phyloP scores from a whole-genome alignment of 805 yeast genomes.

The Starmerella roubikii region DNA sequence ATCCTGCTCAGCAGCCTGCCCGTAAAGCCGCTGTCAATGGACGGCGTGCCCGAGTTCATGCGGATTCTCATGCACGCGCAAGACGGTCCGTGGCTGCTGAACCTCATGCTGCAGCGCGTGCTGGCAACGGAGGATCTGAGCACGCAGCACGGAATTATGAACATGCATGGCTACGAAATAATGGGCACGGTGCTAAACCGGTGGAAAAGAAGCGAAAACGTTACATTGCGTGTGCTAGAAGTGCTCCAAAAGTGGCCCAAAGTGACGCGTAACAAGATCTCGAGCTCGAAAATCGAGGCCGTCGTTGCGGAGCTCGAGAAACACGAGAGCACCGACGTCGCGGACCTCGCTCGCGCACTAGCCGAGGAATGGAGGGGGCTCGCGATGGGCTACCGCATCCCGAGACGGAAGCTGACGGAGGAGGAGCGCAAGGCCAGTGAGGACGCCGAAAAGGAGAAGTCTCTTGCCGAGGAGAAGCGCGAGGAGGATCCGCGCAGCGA shows the following conservation, averaged over 20 bases:
- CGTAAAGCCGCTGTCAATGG: conserved; percentile 37
- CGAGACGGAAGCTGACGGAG: conserved; percentile 34
- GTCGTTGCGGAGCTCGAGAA: conserved; percentile 36
- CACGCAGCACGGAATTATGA: conserved; percentile 47
- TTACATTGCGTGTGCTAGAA: conserved; percentile 38
- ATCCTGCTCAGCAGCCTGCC: conserved; percentile 31
- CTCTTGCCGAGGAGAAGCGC: not conserved
- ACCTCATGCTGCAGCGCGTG: conserved; percentile 56
- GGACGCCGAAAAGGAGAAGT: not conserved
- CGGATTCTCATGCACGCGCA: conserved; percentile 53
- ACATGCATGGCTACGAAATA: conserved; percentile 78
- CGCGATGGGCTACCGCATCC: conserved; percentile 75
- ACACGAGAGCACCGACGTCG: conserved; percentile 23
- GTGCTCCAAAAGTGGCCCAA: conserved; percentile 54
- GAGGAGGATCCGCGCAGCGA: not conserved
- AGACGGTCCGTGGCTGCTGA: conserved; percentile 37
- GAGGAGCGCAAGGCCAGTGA: not conserved
- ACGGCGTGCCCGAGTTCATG: conserved; percentile 66
- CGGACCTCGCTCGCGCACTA: conserved; percentile 32
- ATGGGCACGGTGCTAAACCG: conserved; percentile 44
- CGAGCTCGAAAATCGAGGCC: conserved; percentile 57
- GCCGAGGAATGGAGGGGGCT: conserved; percentile 57
- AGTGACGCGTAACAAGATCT: conserved; percentile 64
- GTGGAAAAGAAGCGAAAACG: conserved; percentile 30
- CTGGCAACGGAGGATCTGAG: conserved; percentile 37